Evolutionary conservation across 2,329 filamentous ascomycete genomes (phyloP).

Genomic region (Aspergillus arachidicola): DNA sequence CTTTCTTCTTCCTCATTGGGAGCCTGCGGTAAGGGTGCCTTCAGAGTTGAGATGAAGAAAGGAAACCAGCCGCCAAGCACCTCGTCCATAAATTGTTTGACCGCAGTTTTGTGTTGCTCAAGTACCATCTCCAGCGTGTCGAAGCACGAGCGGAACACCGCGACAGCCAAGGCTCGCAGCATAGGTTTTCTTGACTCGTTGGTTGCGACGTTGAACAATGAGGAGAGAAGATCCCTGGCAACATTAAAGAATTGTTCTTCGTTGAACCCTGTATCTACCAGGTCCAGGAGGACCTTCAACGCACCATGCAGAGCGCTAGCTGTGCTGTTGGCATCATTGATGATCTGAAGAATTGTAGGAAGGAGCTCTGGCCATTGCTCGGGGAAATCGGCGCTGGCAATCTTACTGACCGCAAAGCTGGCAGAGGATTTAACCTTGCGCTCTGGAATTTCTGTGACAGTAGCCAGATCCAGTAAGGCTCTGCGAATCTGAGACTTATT

Average conservation of each 20-base stretch:
- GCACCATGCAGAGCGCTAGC: constrained; percentile 86
- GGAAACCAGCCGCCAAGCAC: constrained; percentile 82
- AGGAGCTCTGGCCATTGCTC: constrained; percentile 92
- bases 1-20: constrained; percentile 61
- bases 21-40: constrained; percentile 67
- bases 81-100: constrained; percentile 87
- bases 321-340: constrained; percentile 66
- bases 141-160: constrained; percentile 88
- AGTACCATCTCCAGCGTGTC: constrained; percentile 96
- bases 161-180: constrained; percentile 81
- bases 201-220: constrained; percentile 79
- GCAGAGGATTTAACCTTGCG: constrained; percentile 87
- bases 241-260: constrained; percentile 94
- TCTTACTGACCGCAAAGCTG: constrained; percentile 89
- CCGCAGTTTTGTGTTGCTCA: constrained; percentile 83
- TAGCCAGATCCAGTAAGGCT: constrained; percentile 74
- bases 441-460: constrained; percentile 70
- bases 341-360: constrained; percentile 74
- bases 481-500: constrained; percentile 74
- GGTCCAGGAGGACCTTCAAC: constrained; percentile 80
- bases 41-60: constrained; percentile 81
- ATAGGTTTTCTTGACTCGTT: constrained; percentile 73
- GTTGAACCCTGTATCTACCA: constrained; percentile 90
- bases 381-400: constrained; percentile 89
- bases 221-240: constrained; percentile 80